Evolutionary conservation across 2,329 filamentous ascomycete species (phyloP).

Genomic region (Cryphonectria parasitica): DNA sequence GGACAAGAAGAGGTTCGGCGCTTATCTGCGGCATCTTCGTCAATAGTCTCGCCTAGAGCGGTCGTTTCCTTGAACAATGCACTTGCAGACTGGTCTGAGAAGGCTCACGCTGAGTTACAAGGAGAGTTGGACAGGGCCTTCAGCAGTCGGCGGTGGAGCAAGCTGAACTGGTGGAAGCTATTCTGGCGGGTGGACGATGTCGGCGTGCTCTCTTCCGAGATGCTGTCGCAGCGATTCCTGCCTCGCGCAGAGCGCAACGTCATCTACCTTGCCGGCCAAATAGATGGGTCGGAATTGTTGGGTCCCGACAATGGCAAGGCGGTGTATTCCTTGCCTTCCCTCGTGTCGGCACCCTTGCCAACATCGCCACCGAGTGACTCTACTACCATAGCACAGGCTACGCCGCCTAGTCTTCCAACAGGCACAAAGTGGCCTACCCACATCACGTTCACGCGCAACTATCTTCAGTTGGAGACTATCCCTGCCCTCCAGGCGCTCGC

Average conservation of each 20-base stretch:
- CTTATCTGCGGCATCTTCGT: constrained; percentile 39
- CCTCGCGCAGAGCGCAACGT: constrained; percentile 76
- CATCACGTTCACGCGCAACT: constrained; percentile 71
- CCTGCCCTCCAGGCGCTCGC: constrained; percentile 73
- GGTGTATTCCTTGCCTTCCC: constrained; percentile 34
- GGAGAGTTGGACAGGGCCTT: constrained; percentile 80
- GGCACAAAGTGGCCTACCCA: constrained; percentile 70
- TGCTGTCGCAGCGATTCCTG: constrained; percentile 78
- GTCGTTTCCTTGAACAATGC: constrained; percentile 56
- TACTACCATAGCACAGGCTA: not conserved
- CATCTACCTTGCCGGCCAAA: constrained; percentile 79
- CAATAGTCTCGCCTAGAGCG: constrained; percentile 42
- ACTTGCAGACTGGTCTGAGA: constrained; percentile 75
- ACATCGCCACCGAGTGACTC: not conserved
- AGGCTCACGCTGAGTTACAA: constrained; percentile 81
- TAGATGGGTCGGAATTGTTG: constrained; percentile 37
- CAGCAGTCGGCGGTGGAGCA: constrained; percentile 74
- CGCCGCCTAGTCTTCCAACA: constrained; percentile 22
- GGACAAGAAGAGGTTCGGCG: constrained; percentile 50
- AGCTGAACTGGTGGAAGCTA: constrained; percentile 90
- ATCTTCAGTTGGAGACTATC: constrained; percentile 68
- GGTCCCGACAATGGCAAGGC: constrained; percentile 24
- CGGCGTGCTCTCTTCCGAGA: constrained; percentile 77
- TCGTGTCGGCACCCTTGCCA: constrained; percentile 22
- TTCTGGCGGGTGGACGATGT: constrained; percentile 96